Evolutionary conservation across 768 basidiomycete species (phyloP).

Genomic region (Roridomyces roridus): DNA sequence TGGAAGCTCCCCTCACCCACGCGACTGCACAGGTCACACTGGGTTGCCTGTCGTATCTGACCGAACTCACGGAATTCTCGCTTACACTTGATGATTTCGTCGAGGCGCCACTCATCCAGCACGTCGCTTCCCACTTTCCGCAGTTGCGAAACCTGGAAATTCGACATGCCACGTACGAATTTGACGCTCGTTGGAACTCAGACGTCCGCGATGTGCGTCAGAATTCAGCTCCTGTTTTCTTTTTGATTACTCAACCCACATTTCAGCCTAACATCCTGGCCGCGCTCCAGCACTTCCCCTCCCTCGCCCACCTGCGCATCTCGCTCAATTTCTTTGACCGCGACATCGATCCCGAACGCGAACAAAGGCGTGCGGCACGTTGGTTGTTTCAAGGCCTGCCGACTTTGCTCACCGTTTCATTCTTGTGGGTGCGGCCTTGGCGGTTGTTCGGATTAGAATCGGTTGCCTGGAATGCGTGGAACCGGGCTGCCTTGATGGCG

Average conservation of each 20-base stretch:
- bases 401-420: neutral
- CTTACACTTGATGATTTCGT: slow-evolving; percentile 1
- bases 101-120: neutral
- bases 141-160: neutral
- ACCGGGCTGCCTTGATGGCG: slow-evolving; percentile 3
- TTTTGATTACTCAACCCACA: neutral
- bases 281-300: slow-evolving; percentile 3
- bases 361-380: neutral
- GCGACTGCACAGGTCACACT: neutral
- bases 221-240: neutral
- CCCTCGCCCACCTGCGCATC: slow-evolving; percentile 3
- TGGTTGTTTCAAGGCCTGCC: slow-evolving; percentile 8
- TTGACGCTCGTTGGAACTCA: neutral
- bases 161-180: neutral
- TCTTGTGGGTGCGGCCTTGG: slow-evolving; percentile 2
- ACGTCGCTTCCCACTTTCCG: neutral
- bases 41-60: neutral
- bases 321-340: neutral
- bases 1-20: neutral
- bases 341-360: neutral
- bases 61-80: neutral
- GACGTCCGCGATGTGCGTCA: slow-evolving; percentile 13
- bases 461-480: slow-evolving; percentile 4
- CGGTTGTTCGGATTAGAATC: neutral
- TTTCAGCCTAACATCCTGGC: neutral